A percentile compares a stretch with the other conserved stretches of the same genome.
These are phyloP conservation scores for Geranium rotundifolium DNA, from an alignment of 345 rosid genomes.

Conservation along the genomic window DNA sequence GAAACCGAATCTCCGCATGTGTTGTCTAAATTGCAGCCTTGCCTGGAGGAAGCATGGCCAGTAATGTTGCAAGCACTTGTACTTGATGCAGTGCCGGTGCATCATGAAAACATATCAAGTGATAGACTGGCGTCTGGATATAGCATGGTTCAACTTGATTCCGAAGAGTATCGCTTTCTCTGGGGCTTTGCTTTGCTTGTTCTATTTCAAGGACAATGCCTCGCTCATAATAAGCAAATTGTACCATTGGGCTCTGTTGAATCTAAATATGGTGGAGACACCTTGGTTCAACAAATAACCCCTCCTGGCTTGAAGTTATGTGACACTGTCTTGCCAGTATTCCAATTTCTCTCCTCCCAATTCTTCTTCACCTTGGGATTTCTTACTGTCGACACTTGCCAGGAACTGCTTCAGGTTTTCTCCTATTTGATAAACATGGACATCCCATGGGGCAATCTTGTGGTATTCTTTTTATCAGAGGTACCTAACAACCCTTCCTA, in stretches of 20 bases:
- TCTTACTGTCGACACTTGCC: conserved; percentile 56
- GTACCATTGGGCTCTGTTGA: conserved; percentile 12
- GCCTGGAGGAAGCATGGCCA: conserved; percentile 91
- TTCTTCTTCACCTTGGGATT: conserved; percentile 51
- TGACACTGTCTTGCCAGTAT: conserved; percentile 77
- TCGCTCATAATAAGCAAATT: conserved; percentile 24
- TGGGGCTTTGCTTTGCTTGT: conserved; percentile 81
- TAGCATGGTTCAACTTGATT: conserved; percentile 71
- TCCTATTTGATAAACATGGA: conserved; percentile 55
- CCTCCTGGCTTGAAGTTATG: conserved; percentile 42
- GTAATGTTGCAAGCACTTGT: conserved; percentile 87
- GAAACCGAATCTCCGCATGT: conserved; percentile 62
- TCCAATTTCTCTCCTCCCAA: conserved; percentile 66
- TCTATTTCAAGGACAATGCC: conserved; percentile 61
- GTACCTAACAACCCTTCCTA: conserved; percentile 17
- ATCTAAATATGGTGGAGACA: no score
- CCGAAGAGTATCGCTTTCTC: conserved; percentile 69
- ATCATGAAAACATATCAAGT: conserved; percentile 24
- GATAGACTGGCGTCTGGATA: conserved; percentile 58
- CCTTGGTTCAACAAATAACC: not conserved
- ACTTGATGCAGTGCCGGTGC: conserved; percentile 75
- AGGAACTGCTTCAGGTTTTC: conserved; percentile 79
- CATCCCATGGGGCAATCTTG: conserved; percentile 74
- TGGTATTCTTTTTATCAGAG: conserved; percentile 71
- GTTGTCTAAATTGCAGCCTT: conserved; percentile 53